Evolutionary conservation across 2,329 filamentous ascomycete genomes (phyloP).

Genomic region (Immersiporthe knoxdaviesiana): DNA sequence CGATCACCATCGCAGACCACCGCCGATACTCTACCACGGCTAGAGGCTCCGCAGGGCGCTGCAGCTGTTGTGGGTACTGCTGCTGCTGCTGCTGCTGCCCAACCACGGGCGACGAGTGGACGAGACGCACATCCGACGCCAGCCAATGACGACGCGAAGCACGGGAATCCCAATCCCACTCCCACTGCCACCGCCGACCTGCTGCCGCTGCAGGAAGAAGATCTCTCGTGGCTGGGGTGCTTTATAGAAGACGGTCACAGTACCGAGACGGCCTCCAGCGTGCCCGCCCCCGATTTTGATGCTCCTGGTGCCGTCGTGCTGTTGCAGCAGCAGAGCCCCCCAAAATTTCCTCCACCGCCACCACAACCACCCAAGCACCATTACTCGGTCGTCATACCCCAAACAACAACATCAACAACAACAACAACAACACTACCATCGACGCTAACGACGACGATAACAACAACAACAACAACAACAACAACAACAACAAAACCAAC

Average conservation of each 20-base stretch:
- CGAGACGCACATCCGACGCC: neutral
- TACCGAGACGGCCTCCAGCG: slow-evolving; percentile 16
- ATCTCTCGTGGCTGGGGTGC: slow-evolving; percentile 40
- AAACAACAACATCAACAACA: slow-evolving; percentile 25
- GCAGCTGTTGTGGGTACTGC: neutral
- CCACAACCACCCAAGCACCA: slow-evolving; percentile 25
- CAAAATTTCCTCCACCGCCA: slow-evolving; percentile 25
- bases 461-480: slow-evolving; percentile 29
- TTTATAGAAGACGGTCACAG: slow-evolving; percentile 34
- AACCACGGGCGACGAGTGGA: neutral
- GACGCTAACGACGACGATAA: slow-evolving; percentile 24
- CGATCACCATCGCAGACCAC: neutral
- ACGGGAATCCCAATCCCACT: slow-evolving; percentile 42
- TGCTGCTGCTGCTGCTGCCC: slow-evolving; percentile 6
- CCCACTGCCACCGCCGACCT: slow-evolving; percentile 36
- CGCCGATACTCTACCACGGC: neutral
- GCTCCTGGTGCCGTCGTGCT: neutral
- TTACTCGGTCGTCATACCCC: slow-evolving; percentile 29
- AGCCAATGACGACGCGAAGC: slow-evolving; percentile 29
- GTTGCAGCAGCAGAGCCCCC: slow-evolving; percentile 21
- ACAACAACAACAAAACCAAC: slow-evolving; percentile 30
- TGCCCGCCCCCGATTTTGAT: slow-evolving; percentile 14
- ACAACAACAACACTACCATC: slow-evolving; percentile 30
- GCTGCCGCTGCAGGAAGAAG: neutral
- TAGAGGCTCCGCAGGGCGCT: neutral